Evolutionary conservation across 2,329 filamentous ascomycete species (phyloP), one percentile per base, ranked within the genome.

Genomic region (Pestalotiopsis sp.): DNA sequence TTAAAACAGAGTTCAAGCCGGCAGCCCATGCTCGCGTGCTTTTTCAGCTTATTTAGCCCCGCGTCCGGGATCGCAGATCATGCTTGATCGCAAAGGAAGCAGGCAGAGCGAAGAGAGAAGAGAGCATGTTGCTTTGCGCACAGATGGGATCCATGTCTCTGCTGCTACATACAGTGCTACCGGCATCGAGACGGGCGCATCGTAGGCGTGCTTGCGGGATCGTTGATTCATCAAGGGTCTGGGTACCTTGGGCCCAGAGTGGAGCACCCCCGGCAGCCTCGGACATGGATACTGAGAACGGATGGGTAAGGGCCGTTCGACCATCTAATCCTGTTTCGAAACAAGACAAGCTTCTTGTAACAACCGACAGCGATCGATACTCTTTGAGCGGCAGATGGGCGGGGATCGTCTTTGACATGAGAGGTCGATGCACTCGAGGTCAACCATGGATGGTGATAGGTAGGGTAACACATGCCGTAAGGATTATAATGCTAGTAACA

Each of bases 201-300:
- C 45, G 45, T 52, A 23, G 45, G 20, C 45, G 45, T 52, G 45
- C 45, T 52, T 52, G 45, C 17, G 45, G 17, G 45, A 52, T 52
- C 45, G 45, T 52, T 52, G 45, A 52, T 52, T 52, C 45, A 52
- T 52, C 45, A 52, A 52, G 45, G 45, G 45, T 52, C 20, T 52
- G 9, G 45, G 45, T 17, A 9, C 17, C 45, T n/a, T 52, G 17
- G 14, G 17, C 17, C 45, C 45, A 52, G 23, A 41, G 12, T 40
- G 58, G 58, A 58, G 31, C 17, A 17, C 17, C 14, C 45, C 45
- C 58, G 13, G 58, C 25, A 20, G 58, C 25, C 11, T 60, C 31
- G 65, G 57, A 66, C 66, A 68, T 59, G 66, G 66, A 68, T 68
- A 60, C 59, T 64, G 59, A 63, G 66, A 68, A 68, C 66, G 66